Evolutionary conservation across 495 filamentous ascomycete genomes (phyloP), one percentile per base, ranked within the genome.

Genomic region (Umbilicaria muhlenbergii): DNA sequence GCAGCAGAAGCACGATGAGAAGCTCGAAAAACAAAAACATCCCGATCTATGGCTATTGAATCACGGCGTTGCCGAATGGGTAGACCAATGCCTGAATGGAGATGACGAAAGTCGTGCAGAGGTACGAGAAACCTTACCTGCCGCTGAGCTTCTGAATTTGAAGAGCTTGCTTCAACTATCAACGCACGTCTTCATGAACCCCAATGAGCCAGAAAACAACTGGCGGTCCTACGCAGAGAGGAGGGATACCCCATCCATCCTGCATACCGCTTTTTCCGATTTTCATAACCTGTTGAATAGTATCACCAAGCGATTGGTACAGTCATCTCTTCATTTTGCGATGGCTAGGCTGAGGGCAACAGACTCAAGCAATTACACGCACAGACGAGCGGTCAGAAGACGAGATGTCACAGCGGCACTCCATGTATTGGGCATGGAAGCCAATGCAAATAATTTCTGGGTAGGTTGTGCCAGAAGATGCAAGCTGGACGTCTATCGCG

Each of bases 101-200:
- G 50, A 53, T 37, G 36, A 52, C 6, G 55, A 60, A 32, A 56
- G 58, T 16, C 45, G 61, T 13, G 51, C 58, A 16, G 43, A 54
- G 10, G 50, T 63, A 15, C 50, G 49, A 28, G 54, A 61, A 28
- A 56, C 65, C 5, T 52, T 67, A 10, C 69, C 71, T 12, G 65
- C 73, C 32, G 66, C 74, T 1, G 61, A 67, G 41, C 48, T 93
- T 0, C 70, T 93, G 21, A 56, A 66, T 32, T 48, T 79, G 5
- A 58, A 61, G 14, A 67, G 57, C 8, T 88, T 80, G 78, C 61
- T 91, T 5, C 48, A 59, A 13, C 61, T 93, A 5, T 81, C 83
- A 0, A 62, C 67, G 17, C 64, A 65, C 3, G 34, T 89, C 1
- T 91, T 92, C 52, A 92, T 94, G 87, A 89, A 91, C 56, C 69